These are phyloP conservation scores for Albifimbria verrucaria DNA, from an alignment of 2,329 filamentous ascomycete genomes.

Conservation along the genomic window DNA sequence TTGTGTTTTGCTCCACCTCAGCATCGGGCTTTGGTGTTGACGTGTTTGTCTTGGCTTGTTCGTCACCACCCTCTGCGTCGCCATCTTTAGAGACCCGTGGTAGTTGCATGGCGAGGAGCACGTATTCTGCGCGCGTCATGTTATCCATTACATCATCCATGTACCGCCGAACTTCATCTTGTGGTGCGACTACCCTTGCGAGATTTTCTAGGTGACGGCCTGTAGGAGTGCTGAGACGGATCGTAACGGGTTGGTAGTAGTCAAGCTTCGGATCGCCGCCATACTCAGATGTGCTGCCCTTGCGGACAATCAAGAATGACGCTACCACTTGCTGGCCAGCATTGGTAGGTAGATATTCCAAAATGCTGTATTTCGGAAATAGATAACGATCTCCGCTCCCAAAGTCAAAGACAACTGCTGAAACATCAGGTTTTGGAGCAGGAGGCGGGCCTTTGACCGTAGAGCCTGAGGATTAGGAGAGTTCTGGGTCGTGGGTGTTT, in stretches of 20 bases:
- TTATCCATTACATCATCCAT: constrained; percentile 70
- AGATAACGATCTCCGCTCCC: constrained; percentile 72
- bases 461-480: constrained; percentile 48
- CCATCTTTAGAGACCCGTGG: constrained; percentile 38
- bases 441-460: constrained; percentile 59
- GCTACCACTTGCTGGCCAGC: constrained; percentile 62
- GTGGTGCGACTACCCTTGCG: constrained; percentile 57
- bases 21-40: constrained; percentile 26
- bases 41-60: constrained; percentile 27
- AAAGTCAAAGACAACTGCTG: constrained; percentile 69
- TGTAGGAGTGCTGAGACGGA: constrained; percentile 53
- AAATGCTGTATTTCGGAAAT: constrained; percentile 74
- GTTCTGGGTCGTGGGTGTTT: constrained; percentile 11
- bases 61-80: constrained; percentile 24
- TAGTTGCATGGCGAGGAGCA: constrained; percentile 64
- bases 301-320: constrained; percentile 74
- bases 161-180: constrained; percentile 61
- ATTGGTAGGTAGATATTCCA: constrained; percentile 58
- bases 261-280: constrained; percentile 61
- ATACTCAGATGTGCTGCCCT: constrained; percentile 64
- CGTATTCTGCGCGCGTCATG: constrained; percentile 65
- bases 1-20: constrained; percentile 17
- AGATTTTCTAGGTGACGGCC: constrained; percentile 59
- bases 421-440: constrained; percentile 54
- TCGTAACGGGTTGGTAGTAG: constrained; percentile 73